Evolutionary conservation across 2,329 filamentous ascomycete species (phyloP), one percentile per base, ranked within the genome.

Genomic region (Ceratocystis diversiconidia): DNA sequence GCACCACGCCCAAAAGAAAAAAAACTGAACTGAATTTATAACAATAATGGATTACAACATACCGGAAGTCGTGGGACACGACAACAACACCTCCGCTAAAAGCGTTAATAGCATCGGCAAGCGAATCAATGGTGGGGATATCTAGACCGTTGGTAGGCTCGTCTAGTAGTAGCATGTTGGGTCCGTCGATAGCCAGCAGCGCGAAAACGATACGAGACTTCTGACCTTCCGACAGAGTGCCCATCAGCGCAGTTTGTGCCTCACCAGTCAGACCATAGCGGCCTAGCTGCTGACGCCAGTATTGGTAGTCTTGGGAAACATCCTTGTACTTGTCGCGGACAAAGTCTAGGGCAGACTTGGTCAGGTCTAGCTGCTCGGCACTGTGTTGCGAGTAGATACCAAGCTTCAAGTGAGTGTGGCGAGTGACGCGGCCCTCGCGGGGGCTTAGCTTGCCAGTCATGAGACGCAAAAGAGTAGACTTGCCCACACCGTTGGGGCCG

Each of bases 71-170:
- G 88, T 99, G 94, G 72, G 89, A 95, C 66, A 99, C 94, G 70
- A 97, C 92, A 64, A 97, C 90, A 63, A 97, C 92, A 88, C 95
- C 94, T 73, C 94, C 94, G 70, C 85, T 92, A 77, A 89, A 99
- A 68, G 90, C 88, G 74, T 97, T 95, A 80, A 99, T 99, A 72
- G 94, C 94, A 73, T 99, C 92, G 2, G 94, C 95, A 79, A 99
- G 79, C 78, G 88, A 92, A 80, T 99, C 94, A 73, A 99, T 99
- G 64, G 94, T 97, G 36, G 94, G 92, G 70, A 99, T 99, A 82
- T 99, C 94, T 69, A 99, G 82, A 84, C 94, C 94, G 86, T 99
- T 99, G 75, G 94, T 99, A 76, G 94, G 95, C 80, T 99, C 94
- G 80, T 99, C 94, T 66, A 99, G 85, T 71, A 99, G 78, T 72